Percentiles rank a stretch among this genome's conserved stretches.
phyloP scores from a whole-genome alignment of 2,329 filamentous ascomycete species.

The Aspergillus brunneoviolaceus region DNA sequence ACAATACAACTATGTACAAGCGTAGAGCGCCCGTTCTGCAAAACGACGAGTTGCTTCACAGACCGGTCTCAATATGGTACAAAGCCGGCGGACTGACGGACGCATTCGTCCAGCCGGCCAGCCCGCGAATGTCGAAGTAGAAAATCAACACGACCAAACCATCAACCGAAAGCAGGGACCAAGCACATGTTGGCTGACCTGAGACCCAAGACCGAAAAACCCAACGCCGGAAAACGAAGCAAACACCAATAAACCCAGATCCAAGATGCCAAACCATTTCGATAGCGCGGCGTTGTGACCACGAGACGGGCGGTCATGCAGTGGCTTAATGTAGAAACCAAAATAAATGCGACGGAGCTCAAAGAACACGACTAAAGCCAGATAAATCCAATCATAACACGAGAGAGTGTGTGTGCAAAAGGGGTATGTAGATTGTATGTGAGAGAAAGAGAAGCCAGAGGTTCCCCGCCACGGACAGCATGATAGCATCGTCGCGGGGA shows the following conservation, averaged over 20 bases:
- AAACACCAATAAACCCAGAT: background rate
- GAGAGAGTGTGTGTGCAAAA: background rate
- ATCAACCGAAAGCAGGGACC: background rate
- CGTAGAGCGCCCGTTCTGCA: no score
- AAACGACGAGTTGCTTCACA: no score
- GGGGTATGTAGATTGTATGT: background rate
- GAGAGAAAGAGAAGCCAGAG: background rate
- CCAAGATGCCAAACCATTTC: background rate
- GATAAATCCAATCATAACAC: background rate
- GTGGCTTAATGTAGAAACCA: background rate
- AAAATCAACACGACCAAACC: no score
- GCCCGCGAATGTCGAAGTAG: no score
- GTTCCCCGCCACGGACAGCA: background rate
- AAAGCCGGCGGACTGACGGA: no score
- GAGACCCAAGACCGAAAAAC: background rate
- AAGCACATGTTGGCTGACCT: no score
- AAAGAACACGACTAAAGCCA: background rate
- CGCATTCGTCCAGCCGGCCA: no score
- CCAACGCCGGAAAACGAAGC: background rate
- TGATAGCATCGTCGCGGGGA: no score
- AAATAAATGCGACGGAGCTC: background rate
- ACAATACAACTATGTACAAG: no score
- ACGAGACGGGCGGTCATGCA: background rate
- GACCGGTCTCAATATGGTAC: no score
- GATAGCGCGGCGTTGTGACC: background rate